Conservation (phyloP, 805 yeast genomes). For the Starmerella potacharoeniae region DNA sequence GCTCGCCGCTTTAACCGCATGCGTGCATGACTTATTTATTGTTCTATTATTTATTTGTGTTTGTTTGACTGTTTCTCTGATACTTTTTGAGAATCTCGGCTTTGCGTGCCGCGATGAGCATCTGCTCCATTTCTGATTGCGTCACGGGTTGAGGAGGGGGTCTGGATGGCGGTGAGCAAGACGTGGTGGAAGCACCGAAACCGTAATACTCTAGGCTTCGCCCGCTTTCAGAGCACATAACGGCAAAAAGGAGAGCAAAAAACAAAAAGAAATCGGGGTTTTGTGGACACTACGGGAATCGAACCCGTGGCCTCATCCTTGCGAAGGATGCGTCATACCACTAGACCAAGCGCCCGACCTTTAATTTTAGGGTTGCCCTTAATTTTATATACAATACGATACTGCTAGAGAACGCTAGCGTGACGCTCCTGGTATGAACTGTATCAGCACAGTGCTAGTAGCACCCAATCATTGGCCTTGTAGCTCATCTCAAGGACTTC, state of each 20-base stretch:
- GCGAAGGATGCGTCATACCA: constrained; percentile 77
- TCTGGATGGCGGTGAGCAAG: not conserved
- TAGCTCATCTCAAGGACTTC: too few species aligned
- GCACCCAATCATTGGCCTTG: too few species aligned
- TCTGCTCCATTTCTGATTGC: constrained; percentile 1
- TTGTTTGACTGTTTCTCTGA: not conserved
- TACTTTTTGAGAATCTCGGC: constrained; percentile 1
- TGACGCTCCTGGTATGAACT: too few species aligned
- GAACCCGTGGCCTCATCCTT: constrained; percentile 35
- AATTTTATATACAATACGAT: not conserved
- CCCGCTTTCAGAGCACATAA: not conserved
- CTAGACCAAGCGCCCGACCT: constrained; percentile 58
- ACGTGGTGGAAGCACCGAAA: not conserved
- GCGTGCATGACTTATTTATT: not conserved
- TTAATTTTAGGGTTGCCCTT: not conserved
- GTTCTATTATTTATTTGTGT: not conserved
- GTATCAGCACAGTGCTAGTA: too few species aligned
- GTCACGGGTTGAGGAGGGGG: constrained; percentile 7
- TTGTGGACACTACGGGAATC: constrained; percentile 32
- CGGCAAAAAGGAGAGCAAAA: constrained; percentile 1
- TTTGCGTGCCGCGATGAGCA: constrained; percentile 10
- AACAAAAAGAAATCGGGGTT: constrained; percentile 1
- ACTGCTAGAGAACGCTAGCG: too few species aligned
- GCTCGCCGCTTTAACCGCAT: not conserved
- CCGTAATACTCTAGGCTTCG: not conserved